Percentiles rank a stretch among this genome's conserved stretches.
Conservation (phyloP, 768 basidiomycete genomes). For the Tylopilus felleus region DNA sequence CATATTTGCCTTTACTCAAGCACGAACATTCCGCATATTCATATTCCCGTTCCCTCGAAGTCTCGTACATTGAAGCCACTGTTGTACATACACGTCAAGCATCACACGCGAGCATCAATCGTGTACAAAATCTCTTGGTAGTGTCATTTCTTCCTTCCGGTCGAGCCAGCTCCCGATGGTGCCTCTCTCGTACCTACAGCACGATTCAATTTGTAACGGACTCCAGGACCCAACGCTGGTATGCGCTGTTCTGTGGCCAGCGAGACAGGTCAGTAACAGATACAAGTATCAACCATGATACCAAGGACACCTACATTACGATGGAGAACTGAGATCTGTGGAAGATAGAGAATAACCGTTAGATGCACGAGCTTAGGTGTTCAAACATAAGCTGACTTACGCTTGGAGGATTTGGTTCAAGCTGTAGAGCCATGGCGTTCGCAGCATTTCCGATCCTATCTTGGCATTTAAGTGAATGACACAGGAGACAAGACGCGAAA, state of each 20-base stretch:
- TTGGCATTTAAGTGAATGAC: background rate
- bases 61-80: no score
- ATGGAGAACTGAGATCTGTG: background rate
- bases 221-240: constrained; percentile 11
- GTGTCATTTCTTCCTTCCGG: no score
- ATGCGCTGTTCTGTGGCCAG: background rate
- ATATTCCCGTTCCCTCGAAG: no score
- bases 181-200: no score
- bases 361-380: background rate
- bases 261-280: background rate
- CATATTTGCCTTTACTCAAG: no score
- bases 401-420: background rate
- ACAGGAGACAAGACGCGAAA: background rate
- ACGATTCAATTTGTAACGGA: background rate
- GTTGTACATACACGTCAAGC: no score
- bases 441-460: constrained; percentile 5
- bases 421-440: constrained; percentile 2
- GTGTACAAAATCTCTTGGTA: no score
- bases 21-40: no score
- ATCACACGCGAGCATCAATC: no score
- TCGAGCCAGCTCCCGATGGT: no score
- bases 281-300: background rate
- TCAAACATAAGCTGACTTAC: background rate
- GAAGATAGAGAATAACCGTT: background rate
- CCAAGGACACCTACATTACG: constrained; percentile 1